Evolutionary conservation across 2,329 filamentous ascomycete genomes (phyloP), one percentile per base, ranked within the genome.

Genomic region (Coniochaeta sp.): DNA sequence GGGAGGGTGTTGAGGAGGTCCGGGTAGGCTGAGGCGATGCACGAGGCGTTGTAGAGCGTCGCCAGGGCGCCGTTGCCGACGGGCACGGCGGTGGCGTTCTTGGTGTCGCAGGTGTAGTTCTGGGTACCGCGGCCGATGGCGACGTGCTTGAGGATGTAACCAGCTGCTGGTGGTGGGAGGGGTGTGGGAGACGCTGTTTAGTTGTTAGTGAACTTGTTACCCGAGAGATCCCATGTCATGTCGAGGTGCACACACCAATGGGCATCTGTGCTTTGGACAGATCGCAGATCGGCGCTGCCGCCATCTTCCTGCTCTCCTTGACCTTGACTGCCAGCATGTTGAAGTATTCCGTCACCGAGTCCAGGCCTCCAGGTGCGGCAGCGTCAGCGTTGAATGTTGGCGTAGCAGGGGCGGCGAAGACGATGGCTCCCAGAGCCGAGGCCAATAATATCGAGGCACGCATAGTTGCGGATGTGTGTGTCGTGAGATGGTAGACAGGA

Each of bases 91-190:
- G 78, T 79, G 1, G 79, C 65, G 59, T 86, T 79, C 56, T 70
- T 70, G 51, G 77, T 71, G 53, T 80, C 74, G 75, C 92, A 96
- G 49, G 89, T 95, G 75, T 96, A 97, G 78, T 96, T 96, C 72
- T 96, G 85, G 7, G 88, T 94, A 54, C 92, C 92, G 45, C 89
- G 85, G 61, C 92, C 92, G 56, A 96, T 75, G 64, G 87, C 89
- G 51, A 96, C 86, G 69, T 95, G 89, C 64, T 82, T 79, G 49
- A 95, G 76, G 3, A 65, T 72, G 27, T 89, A 73, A 51, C 85
- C 87, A 6, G 72, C 58, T 1, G 81, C 71, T 13, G 83, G 82
- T 7, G 74, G 57, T 13, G 86, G 83, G 6, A 95, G 77, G 14
- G 79, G 71, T 26, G 38, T 42, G 6, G 74, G 74, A 45, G 82